phyloP scores from a whole-genome alignment of 257 asterid species.

The Gentiana straminea region DNA sequence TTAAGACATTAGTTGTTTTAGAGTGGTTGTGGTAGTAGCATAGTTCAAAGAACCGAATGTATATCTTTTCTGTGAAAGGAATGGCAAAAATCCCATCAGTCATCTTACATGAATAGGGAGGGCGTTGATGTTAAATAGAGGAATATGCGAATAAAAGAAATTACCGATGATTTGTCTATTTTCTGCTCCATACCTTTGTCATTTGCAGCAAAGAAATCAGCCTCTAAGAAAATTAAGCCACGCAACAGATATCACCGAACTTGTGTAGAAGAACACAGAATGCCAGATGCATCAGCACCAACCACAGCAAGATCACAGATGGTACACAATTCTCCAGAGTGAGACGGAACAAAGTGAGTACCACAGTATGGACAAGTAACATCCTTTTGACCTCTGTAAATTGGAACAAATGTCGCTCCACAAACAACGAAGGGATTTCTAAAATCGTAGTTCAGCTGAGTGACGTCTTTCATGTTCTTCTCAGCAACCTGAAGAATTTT shows the following conservation, averaged over 20 bases:
- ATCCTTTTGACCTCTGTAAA: constrained; percentile 52
- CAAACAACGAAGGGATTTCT: constrained; percentile 58
- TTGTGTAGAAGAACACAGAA: constrained; percentile 79
- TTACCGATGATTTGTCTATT: too few relatives aligned
- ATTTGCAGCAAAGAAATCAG: too few relatives aligned
- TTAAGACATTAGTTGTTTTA: too few relatives aligned
- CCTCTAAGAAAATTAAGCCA: too few relatives aligned
- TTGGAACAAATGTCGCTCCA: constrained; percentile 57
- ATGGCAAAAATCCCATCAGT: too few relatives aligned
- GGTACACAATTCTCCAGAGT: constrained; percentile 45
- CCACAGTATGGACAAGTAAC: constrained; percentile 56
- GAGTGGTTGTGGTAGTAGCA: too few relatives aligned
- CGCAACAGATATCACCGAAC: constrained; percentile 27
- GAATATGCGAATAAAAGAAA: too few relatives aligned
- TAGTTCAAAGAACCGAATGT: too few relatives aligned
- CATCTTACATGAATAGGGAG: too few relatives aligned
- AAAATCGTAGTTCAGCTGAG: constrained; percentile 51
- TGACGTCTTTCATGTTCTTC: constrained; percentile 45
- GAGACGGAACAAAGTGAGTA: constrained; percentile 41
- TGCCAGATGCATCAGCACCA: constrained; percentile 84
- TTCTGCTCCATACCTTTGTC: too few relatives aligned
- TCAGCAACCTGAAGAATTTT: constrained; percentile 57
- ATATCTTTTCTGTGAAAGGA: too few relatives aligned
- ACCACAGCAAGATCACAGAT: constrained; percentile 56
- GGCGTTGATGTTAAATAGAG: too few relatives aligned